phyloP scores from a whole-genome alignment of 106 monocot genomes.

The Dioscorea dumetorum region DNA sequence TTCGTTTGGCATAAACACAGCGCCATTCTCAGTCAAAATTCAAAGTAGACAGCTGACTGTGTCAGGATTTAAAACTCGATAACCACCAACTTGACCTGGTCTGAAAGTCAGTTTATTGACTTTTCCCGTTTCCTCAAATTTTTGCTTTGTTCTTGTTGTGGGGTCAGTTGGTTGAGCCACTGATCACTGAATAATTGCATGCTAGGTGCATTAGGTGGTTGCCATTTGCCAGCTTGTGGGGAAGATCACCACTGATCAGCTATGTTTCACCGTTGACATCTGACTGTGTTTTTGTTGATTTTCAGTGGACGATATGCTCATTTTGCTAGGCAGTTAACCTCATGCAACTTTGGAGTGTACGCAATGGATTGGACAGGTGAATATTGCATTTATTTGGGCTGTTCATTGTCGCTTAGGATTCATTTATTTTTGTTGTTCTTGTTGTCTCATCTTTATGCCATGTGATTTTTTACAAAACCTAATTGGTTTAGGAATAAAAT shows the following conservation, averaged over 20 bases:
- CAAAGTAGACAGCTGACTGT: too few relatives aligned
- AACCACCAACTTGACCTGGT: not conserved
- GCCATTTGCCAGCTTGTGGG: too few relatives aligned
- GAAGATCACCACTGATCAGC: too few relatives aligned
- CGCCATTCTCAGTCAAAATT: too few relatives aligned
- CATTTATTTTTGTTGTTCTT: too few relatives aligned
- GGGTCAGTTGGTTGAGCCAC: not conserved
- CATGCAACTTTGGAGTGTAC: conserved; percentile 79
- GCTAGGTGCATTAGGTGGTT: too few relatives aligned
- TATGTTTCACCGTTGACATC: too few relatives aligned
- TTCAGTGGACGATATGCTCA: conserved; percentile 92
- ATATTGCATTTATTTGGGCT: not conserved
- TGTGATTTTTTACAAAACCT: too few relatives aligned
- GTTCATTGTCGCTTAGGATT: too few relatives aligned
- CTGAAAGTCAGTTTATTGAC: not conserved
- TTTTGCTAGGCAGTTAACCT: conserved; percentile 78
- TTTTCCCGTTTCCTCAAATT: not conserved
- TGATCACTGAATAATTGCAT: not conserved
- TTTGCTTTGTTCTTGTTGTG: not conserved
- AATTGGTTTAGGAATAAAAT: too few relatives aligned
- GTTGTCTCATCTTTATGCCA: too few relatives aligned
- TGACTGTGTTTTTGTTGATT: not conserved
- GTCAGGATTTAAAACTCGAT: not conserved
- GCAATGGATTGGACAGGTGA: conserved; percentile 99
- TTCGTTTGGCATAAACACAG: not conserved